Percentiles rank a stretch among this genome's conserved stretches.
Evolutionary conservation across 257 asterid genomes (phyloP).

Genomic region (Petunia secreta): DNA sequence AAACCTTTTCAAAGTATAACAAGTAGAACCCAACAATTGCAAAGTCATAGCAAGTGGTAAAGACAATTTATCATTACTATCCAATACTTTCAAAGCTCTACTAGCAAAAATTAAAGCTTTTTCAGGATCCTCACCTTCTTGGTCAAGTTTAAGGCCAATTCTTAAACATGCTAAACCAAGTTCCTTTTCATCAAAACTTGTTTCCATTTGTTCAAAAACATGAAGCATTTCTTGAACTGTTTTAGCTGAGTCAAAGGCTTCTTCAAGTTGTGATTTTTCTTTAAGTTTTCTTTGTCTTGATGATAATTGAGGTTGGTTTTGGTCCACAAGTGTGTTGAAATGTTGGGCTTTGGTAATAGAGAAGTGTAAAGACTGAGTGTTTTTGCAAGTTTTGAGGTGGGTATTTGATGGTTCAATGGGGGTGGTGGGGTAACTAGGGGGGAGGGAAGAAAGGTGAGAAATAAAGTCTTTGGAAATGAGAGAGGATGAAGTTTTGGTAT

Average conservation of each 20-base stretch:
- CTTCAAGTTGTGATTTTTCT: constrained; percentile 71
- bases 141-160: constrained; percentile 82
- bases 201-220: constrained; percentile 72
- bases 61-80: constrained; percentile 54
- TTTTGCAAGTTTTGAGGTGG: constrained; percentile 42
- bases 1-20: constrained; percentile 62
- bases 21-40: constrained; percentile 82
- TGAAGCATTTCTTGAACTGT: constrained; percentile 74
- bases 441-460: constrained; percentile 25
- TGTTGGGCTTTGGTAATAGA: constrained; percentile 32
- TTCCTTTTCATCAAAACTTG: constrained; percentile 63
- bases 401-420: constrained; percentile 34
- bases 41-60: constrained; percentile 87
- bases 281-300: constrained; percentile 71
- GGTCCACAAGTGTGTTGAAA: constrained; percentile 54
- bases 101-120: constrained; percentile 64
- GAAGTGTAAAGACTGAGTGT: constrained; percentile 41
- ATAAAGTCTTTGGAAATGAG: constrained; percentile 37
- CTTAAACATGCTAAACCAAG: constrained; percentile 83
- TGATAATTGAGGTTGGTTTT: constrained; percentile 46
- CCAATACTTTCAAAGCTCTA: constrained; percentile 70
- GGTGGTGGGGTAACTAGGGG: constrained; percentile 23
- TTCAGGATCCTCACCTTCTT: constrained; percentile 77
- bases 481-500: constrained; percentile 37
- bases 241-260: constrained; percentile 84